A percentile compares a stretch with the other conserved stretches of the same genome.
phyloP scores from a whole-genome alignment of 2,329 filamentous ascomycete species.

The Fonsecaea multimorphosa region DNA sequence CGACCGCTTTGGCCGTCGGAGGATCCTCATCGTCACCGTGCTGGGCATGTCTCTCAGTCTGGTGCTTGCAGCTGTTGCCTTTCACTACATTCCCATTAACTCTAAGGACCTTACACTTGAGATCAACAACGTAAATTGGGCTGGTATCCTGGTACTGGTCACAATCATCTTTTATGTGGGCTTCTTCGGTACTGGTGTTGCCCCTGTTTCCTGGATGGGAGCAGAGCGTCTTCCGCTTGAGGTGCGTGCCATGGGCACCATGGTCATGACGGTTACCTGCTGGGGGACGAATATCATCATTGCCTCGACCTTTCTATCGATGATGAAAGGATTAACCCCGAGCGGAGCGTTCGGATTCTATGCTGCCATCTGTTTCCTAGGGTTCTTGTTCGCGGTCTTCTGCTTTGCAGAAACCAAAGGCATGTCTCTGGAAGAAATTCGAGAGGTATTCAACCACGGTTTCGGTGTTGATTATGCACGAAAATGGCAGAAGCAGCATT shows the following conservation, averaged over 20 bases:
- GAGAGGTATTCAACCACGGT: slow-evolving; percentile 70
- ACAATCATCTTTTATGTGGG: slow-evolving; percentile 85
- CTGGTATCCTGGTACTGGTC: slow-evolving; percentile 66
- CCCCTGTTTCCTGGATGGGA: slow-evolving; percentile 95
- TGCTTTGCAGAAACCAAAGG: slow-evolving; percentile 89
- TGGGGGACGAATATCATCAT: slow-evolving; percentile 88
- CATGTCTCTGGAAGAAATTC: slow-evolving; percentile 79
- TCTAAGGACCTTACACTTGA: slow-evolving; percentile 23
- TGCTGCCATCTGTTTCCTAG: slow-evolving; percentile 69
- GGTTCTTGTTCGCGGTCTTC: slow-evolving; percentile 70
- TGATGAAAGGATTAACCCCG: slow-evolving; percentile 78
- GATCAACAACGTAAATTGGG: slow-evolving; percentile 39
- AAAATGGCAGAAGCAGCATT: slow-evolving; percentile 29
- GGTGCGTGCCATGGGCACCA: slow-evolving; percentile 68
- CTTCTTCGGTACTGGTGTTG: slow-evolving; percentile 82
- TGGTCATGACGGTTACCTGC: slow-evolving; percentile 69
- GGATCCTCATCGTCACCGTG: slow-evolving; percentile 80
- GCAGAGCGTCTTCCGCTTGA: slow-evolving; percentile 80
- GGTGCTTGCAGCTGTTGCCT: slow-evolving; percentile 72
- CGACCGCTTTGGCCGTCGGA: slow-evolving; percentile 76
- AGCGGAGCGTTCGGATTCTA: slow-evolving; percentile 81
- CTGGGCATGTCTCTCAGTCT: slow-evolving; percentile 82
- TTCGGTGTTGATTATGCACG: slow-evolving; percentile 69
- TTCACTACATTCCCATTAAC: slow-evolving; percentile 62
- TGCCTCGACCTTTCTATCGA: slow-evolving; percentile 82